Base-by-base conservation (phyloP, 2,329 filamentous ascomycete species). In the Corniculantispora saksenae region DNA sequence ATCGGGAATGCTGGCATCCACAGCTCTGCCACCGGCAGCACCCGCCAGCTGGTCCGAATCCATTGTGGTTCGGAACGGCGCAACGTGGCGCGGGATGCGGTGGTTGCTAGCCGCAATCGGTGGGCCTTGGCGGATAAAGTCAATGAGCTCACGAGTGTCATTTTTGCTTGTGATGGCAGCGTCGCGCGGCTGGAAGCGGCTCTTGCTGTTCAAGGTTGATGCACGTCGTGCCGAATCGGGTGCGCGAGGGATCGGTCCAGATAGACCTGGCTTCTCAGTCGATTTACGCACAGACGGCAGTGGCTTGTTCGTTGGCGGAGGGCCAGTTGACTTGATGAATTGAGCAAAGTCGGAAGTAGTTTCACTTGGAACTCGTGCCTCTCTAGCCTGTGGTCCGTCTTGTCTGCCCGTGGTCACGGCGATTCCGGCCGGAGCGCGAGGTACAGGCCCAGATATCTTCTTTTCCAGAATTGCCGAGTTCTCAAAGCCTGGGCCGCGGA, bases 91-190 rank as follows among this genome's bases (percentile, higher is more conserved):
- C 50, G 93, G 91, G 67, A 96, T 95, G 27, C 92, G 88, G 66
- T 88, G 91, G 25, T 61, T 65, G 51, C 82, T 83, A 40, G 81
- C 79, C 53, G 80, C 75, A 67, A 80, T 84, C 0, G 91, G 90
- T 3, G 93, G 93, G 1, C 94, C 94, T 74, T 92, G 89, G 54
- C 94, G 89, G 69, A 99, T 96, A 76, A 99, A 98, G 74, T 98
- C 94, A 69, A 97, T 97, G 65, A 99, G 81, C 67, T 97, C 95
- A 15, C 92, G 91, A 64, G 89, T 96, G 69, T 89, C 89, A 59
- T 87, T 87, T 60, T 82, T 83, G 65, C 80, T 81, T 58, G 88
- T 84, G 19, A 88, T 84, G 50, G 84, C 82, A 45, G 92, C 87
- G 67, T 93, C 89, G 57, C 93, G 90, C 65, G 94, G 89, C 76